Evolutionary conservation across 495 filamentous ascomycete species (phyloP).

Genomic region (Parachaetomium inaequale): DNA sequence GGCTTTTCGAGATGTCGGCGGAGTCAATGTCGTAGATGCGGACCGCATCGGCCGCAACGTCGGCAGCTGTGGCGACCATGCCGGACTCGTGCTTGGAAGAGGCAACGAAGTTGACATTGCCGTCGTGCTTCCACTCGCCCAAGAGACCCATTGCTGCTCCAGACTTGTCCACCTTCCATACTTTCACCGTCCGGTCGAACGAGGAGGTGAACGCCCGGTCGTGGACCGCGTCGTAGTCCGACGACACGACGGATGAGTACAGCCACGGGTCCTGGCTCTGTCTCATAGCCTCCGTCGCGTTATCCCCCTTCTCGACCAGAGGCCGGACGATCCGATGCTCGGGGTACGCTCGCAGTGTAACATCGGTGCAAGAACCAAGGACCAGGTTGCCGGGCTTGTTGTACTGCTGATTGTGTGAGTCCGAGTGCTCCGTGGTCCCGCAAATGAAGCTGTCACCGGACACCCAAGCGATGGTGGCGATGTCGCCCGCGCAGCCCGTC

Average conservation of each 20-base stretch:
- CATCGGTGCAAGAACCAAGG: slow-evolving; percentile 57
- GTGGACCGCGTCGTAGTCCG: slow-evolving; percentile 61
- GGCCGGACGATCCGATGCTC: slow-evolving; percentile 65
- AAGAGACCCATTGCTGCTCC: slow-evolving; percentile 37
- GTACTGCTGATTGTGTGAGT: slow-evolving; percentile 76
- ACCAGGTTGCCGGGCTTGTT: slow-evolving; percentile 76
- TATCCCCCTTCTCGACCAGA: slow-evolving; percentile 47
- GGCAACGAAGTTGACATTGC: slow-evolving; percentile 68
- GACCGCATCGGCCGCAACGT: slow-evolving; percentile 45
- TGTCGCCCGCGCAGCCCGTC: slow-evolving; percentile 57
- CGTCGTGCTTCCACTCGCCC: slow-evolving; percentile 59
- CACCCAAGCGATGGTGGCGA: slow-evolving; percentile 55
- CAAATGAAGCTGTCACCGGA: slow-evolving; percentile 50
- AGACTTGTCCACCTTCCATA: slow-evolving; percentile 57
- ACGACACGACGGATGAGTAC: slow-evolving; percentile 72
- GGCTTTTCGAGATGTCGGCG: slow-evolving; percentile 31
- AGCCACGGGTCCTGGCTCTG: slow-evolving; percentile 65
- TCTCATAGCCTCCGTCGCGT: slow-evolving; percentile 54
- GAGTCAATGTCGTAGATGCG: slow-evolving; percentile 46
- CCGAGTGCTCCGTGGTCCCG: slow-evolving; percentile 71
- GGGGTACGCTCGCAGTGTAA: slow-evolving; percentile 59
- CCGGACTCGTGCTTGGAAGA: slow-evolving; percentile 46
- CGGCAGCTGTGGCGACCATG: slow-evolving; percentile 51
- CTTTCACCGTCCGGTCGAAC: slow-evolving; percentile 74
- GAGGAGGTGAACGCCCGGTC: slow-evolving; percentile 68